Evolutionary conservation across 176 grass and related monocot species (phyloP), one percentile per base, ranked within the genome.

Genomic region (Oryza australiensis): DNA sequence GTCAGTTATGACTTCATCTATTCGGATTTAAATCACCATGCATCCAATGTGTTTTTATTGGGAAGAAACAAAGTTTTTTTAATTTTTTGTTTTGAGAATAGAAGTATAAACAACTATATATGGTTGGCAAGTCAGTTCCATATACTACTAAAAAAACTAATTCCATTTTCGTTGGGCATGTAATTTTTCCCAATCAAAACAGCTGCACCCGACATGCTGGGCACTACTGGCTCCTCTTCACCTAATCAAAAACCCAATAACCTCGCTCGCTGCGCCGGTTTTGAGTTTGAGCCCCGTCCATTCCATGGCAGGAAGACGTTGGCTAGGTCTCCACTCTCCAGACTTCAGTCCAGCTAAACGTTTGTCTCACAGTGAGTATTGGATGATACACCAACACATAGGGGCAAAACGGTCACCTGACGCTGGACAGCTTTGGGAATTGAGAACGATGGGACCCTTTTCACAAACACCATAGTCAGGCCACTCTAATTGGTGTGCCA

Each of bases 401-500:
- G 79, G 40, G 55, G 65, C 30, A 75, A 26, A 65, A 89, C 26
- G 72, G 82, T 68, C 82, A 81, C 33, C 64, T 62, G 49, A 59
- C 26, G 70, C 34, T 73, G 27, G 73, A 72, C 78, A 69, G 76
- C 77, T 83, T 83, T 59, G 81, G 85, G 81, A 87, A 84, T 72
- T 71, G 81, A 81, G 84, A 70, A 42, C 14, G 73, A 60, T 30
- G 81, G 88, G 83, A 9, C 79, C 79, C 74, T 66, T 71, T 79
- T 75, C 48, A 35, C 48, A 79, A 79, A 66, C 79, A 90, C 79
- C 86, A 41, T 43, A 33, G 73, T 73, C 83, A 62, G 77, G 77
- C 72, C 66, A 86, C 84, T 90, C 84, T 64, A 83, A 75, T 87
- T 79, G 80, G 75, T 69, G 83, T 86, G 79, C 84, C 80, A 79